phyloP scores from a whole-genome alignment of 768 basidiomycete species.

The Podaxis carcinomalis region DNA sequence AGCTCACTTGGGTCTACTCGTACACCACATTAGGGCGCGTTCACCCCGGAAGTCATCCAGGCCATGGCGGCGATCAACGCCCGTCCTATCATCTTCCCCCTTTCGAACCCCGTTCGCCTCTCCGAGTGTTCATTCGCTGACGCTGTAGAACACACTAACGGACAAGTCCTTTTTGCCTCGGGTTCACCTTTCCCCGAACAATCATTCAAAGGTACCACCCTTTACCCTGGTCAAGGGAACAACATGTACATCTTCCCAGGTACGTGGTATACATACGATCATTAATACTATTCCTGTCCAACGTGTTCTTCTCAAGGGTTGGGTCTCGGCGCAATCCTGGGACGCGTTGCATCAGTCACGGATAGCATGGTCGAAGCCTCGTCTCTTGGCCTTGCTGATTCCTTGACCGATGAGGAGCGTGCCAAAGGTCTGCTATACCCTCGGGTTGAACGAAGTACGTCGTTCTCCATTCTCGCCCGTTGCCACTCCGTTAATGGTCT shows the following conservation, averaged over 20 bases:
- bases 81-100: conserved; percentile 88
- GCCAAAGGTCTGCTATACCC: conserved; percentile 75
- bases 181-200: conserved; percentile 82
- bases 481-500: neutral
- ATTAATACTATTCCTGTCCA: conserved; percentile 11
- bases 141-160: conserved; percentile 67
- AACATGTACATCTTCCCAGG: conserved; percentile 89
- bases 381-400: conserved; percentile 73
- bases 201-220: conserved; percentile 45
- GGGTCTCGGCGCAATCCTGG: conserved; percentile 76
- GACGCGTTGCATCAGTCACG: conserved; percentile 64
- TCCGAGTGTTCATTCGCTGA: conserved; percentile 80
- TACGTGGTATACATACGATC: conserved; percentile 20
- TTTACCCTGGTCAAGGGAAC: conserved; percentile 88
- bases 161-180: conserved; percentile 79
- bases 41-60: conserved; percentile 64
- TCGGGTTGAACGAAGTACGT: conserved; percentile 64
- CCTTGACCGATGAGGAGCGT: conserved; percentile 68
- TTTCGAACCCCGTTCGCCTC: conserved; percentile 83
- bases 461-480: neutral
- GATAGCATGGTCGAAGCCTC: conserved; percentile 89
- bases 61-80: conserved; percentile 77
- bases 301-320: conserved; percentile 43
- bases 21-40: conserved; percentile 51
- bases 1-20: neutral